These are phyloP conservation scores for Stephania yunnanensis DNA, from an alignment of 164 flowering plant genomes.

Conservation along the genomic window DNA sequence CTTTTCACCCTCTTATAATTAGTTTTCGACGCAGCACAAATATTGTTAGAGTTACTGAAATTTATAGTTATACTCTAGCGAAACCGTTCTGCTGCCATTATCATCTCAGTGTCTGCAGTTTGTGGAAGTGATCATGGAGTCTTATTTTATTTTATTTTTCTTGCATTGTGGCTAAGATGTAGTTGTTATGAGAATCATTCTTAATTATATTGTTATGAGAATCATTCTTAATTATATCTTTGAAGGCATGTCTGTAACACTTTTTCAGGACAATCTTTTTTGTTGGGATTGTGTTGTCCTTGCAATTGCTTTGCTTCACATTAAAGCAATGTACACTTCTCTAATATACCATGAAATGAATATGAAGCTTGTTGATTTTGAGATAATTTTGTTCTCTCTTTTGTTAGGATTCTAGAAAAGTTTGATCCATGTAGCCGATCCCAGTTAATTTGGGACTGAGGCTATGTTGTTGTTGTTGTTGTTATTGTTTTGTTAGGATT, in stretches of 20 bases:
- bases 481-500: neutral
- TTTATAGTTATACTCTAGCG: too few species aligned
- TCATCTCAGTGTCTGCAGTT: neutral
- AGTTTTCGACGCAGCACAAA: too few species aligned
- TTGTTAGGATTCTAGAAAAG: neutral
- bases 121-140: neutral
- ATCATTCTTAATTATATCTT: conserved; percentile 2
- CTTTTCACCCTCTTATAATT: too few species aligned
- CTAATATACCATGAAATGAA: neutral
- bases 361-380: neutral
- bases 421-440: too few species aligned
- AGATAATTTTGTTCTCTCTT: neutral
- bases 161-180: neutral
- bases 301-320: neutral
- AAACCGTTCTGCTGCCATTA: too few species aligned
- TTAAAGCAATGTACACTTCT: neutral
- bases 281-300: conserved; percentile 1
- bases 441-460: too few species aligned
- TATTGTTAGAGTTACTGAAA: too few species aligned
- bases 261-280: neutral
- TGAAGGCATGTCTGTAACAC: conserved; percentile 4
- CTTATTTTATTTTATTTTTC: neutral
- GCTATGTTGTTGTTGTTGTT: too few species aligned
- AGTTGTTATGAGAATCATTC: neutral
- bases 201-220: neutral